Evolutionary conservation across 345 rosid genomes (phyloP).

Genomic region (Dovyalis caffra): DNA sequence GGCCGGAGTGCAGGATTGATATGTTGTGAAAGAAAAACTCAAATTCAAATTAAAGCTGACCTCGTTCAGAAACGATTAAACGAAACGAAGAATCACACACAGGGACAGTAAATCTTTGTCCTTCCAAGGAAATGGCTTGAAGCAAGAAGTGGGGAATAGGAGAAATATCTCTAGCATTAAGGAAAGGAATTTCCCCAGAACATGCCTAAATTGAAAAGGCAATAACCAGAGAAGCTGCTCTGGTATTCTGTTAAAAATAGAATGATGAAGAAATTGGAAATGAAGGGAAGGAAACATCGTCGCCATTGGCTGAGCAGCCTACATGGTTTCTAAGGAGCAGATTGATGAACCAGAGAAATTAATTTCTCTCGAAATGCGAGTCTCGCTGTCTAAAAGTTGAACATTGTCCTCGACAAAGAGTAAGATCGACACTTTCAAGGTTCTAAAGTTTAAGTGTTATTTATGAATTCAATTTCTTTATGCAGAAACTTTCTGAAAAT

Average conservation of each 20-base stretch:
- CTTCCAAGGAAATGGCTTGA: background rate
- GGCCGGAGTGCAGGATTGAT: no score
- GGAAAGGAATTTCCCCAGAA: background rate
- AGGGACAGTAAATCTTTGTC: background rate
- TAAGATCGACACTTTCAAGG: background rate
- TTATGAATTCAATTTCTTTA: background rate
- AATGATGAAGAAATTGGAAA: background rate
- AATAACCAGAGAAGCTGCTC: background rate
- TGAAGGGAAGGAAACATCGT: background rate
- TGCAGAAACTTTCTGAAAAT: background rate
- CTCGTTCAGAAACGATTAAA: background rate
- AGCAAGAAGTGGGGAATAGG: background rate
- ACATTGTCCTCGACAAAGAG: background rate
- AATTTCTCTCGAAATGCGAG: background rate
- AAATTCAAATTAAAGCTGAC: background rate
- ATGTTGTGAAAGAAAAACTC: background rate
- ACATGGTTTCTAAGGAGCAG: background rate
- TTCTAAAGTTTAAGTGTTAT: background rate
- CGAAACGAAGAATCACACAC: background rate
- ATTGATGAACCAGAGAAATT: background rate
- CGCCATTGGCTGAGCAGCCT: background rate
- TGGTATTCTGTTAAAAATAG: background rate
- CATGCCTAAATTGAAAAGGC: background rate
- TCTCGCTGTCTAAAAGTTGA: background rate
- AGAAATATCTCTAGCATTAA: background rate